phyloP scores from a whole-genome alignment of 352 stramenopile species.

The Phytopythium litorale region DNA sequence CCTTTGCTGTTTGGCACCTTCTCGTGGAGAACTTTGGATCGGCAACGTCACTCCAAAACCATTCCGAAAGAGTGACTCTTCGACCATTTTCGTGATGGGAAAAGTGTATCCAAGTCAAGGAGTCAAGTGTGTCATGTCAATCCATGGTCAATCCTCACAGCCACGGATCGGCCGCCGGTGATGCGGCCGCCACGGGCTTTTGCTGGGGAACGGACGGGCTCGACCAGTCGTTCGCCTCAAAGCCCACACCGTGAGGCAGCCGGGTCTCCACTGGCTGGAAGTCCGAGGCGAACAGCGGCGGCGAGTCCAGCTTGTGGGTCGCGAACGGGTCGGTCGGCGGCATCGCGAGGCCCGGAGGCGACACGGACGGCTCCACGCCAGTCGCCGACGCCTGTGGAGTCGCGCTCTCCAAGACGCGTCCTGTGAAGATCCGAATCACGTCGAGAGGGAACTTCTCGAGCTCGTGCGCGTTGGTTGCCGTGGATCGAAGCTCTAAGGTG shows the following conservation, averaged over 20 bases:
- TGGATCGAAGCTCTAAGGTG: constrained; percentile 51
- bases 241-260: not conserved
- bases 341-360: not conserved
- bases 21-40: no score
- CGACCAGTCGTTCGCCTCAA: not conserved
- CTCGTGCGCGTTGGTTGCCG: constrained; percentile 31
- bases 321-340: not conserved
- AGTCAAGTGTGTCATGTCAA: not conserved
- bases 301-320: not conserved
- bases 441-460: constrained; percentile 39
- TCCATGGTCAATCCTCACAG: not conserved
- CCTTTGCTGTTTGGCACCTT: no score
- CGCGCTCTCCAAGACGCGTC: not conserved
- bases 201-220: not conserved
- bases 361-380: not conserved
- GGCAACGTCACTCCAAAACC: no score
- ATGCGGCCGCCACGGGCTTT: not conserved
- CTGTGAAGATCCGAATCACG: constrained; percentile 34
- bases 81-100: no score
- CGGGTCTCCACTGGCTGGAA: constrained; percentile 2
- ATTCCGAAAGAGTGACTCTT: no score
- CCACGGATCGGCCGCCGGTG: not conserved
- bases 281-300: not conserved
- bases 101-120: constrained; percentile 1
- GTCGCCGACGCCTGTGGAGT: not conserved